phyloP scores from a whole-genome alignment of 805 yeast species.

The Spathaspora gorwiae region DNA sequence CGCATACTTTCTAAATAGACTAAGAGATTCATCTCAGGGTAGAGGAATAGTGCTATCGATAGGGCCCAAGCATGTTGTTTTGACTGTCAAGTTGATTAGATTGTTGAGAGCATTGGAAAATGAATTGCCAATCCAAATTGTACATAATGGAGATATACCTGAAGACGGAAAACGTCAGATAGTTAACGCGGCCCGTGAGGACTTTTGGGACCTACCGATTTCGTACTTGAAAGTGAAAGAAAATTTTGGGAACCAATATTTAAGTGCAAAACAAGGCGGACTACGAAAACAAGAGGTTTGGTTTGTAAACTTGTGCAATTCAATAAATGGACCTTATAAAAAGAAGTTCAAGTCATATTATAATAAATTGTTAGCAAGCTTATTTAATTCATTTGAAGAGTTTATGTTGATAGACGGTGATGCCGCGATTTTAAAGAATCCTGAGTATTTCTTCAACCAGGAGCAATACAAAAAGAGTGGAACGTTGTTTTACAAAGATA shows the following conservation, averaged over 20 bases:
- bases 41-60: constrained; percentile 32
- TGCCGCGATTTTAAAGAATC: constrained; percentile 28
- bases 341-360: constrained; percentile 16
- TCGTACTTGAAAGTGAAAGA: constrained; percentile 17
- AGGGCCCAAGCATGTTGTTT: constrained; percentile 29
- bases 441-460: constrained; percentile 21
- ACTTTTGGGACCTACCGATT: constrained; percentile 15
- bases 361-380: constrained; percentile 48
- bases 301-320: constrained; percentile 26
- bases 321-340: constrained; percentile 15
- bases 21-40: constrained; percentile 25
- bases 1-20: constrained; percentile 19
- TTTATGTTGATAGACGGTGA: constrained; percentile 52
- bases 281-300: constrained; percentile 30
- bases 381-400: constrained; percentile 55
- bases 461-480: constrained; percentile 26
- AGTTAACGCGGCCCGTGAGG: constrained; percentile 21
- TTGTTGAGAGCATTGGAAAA: constrained; percentile 48
- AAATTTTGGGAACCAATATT: constrained; percentile 11
- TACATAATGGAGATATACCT: constrained; percentile 25
- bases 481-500: constrained; percentile 27
- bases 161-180: constrained; percentile 9
- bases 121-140: constrained; percentile 41
- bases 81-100: constrained; percentile 44
- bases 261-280: constrained; percentile 16